phyloP scores from a whole-genome alignment of 176 grass and related monocot genomes.

The Eragrostis nindensis region DNA sequence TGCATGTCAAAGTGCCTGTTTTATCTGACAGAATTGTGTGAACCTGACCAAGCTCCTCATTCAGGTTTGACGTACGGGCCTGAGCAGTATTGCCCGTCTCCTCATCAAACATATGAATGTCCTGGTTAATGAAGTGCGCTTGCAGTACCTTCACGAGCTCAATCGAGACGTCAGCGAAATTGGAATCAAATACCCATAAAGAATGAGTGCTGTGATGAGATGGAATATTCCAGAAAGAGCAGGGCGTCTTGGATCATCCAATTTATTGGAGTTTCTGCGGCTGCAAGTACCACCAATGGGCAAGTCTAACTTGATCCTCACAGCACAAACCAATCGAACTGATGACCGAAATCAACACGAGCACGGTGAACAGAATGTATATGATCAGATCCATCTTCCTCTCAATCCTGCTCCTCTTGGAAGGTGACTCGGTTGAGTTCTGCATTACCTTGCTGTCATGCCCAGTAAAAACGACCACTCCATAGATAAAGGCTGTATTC shows the following conservation, averaged over 20 bases:
- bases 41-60: conserved; percentile 98
- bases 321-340: conserved; percentile 93
- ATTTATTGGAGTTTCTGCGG: conserved; percentile 54
- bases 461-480: conserved; percentile 86
- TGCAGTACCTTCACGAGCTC: conserved; percentile 94
- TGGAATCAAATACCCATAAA: conserved; percentile 97
- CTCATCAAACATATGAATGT: conserved; percentile 98
- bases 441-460: conserved; percentile 99
- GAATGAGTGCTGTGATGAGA: conserved; percentile 97
- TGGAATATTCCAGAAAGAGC: conserved; percentile 87
- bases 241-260: conserved; percentile 70
- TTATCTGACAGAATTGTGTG: conserved; percentile 92
- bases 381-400: conserved; percentile 97
- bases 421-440: conserved; percentile 86
- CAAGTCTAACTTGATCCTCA: conserved; percentile 77
- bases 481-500: conserved; percentile 93
- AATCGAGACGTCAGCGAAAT: conserved; percentile 95
- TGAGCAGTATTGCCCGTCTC: conserved; percentile 83
- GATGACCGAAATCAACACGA: conserved; percentile 88
- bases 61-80: conserved; percentile 94
- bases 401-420: conserved; percentile 95
- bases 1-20: conserved; percentile 97
- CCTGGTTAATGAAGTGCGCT: conserved; percentile 92
- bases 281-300: conserved; percentile 84
- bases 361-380: conserved; percentile 88